A percentile compares a stretch with the other conserved stretches of the same genome.
phyloP scores from a whole-genome alignment of 352 stramenopile genomes.

The Phytophthora hybrid region DNA sequence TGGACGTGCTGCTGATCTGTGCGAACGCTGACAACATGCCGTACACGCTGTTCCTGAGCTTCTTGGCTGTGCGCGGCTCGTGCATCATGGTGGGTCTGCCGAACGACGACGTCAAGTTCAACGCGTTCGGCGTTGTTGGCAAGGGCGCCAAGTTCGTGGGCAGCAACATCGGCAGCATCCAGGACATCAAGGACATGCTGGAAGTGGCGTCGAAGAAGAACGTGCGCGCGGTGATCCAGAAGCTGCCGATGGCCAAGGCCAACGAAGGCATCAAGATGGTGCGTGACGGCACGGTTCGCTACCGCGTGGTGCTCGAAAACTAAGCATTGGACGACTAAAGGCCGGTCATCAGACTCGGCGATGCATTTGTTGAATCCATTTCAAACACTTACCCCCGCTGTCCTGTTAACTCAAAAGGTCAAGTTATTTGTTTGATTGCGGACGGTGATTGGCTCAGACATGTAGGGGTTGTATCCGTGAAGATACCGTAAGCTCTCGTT shows the following conservation, averaged over 20 bases:
- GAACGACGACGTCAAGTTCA: conserved; percentile 65
- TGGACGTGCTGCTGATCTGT: conserved; percentile 83
- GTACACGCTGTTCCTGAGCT: conserved; percentile 56
- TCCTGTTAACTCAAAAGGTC: not conserved
- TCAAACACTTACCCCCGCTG: not conserved
- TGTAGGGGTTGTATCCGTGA: too few relatives aligned
- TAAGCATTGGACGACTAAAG: not conserved
- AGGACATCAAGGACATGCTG: conserved; percentile 87
- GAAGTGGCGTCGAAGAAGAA: conserved; percentile 76
- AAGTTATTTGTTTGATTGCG: too few relatives aligned
- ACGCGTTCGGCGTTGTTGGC: conserved; percentile 57
- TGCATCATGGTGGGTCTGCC: conserved; percentile 72
- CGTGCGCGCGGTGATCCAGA: conserved; percentile 60
- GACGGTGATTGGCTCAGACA: too few relatives aligned
- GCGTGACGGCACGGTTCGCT: conserved; percentile 46
- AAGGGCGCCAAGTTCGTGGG: conserved; percentile 58
- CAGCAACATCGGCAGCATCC: conserved; percentile 79
- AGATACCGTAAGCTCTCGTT: too few relatives aligned
- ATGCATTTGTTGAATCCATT: not conserved
- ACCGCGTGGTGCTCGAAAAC: conserved; percentile 29
- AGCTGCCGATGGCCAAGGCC: conserved; percentile 51
- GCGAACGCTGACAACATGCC: conserved; percentile 62
- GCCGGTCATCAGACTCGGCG: not conserved
- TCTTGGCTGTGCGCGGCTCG: conserved; percentile 64
- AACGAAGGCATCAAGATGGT: conserved; percentile 56